Evolutionary conservation across 1,284 basidiomycete species (phyloP), one percentile per base, ranked within the genome.

Genomic region (Malassezia cuniculi): DNA sequence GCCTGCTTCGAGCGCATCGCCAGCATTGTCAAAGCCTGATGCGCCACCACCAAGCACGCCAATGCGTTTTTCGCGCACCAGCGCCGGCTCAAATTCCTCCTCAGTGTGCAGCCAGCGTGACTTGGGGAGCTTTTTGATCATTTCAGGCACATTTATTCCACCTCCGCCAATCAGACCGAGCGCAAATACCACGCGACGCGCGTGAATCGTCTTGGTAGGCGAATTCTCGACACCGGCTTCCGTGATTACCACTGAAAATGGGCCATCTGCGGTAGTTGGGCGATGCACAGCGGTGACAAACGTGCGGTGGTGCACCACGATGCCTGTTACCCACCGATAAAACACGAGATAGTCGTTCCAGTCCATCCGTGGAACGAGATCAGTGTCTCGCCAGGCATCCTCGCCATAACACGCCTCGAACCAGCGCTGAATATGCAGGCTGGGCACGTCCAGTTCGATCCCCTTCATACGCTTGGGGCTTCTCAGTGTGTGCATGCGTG

Each of bases 11-110:
- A 39, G 17, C 5, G 22, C 28, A n/a, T 29, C 20, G 10, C 37
- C 37, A n/a, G 37, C 37, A 39, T 39, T 39, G 12, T 39, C 37
- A 21, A 39, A 39, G 8, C 37, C 37, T 9, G 37, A 39, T 10
- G 37, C 37, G 12, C 37, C 37, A 10, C 37, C 37, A 28, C 37
- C 37, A 6, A 39, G 19, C 14, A 39, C 37, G 6, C 30, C 37
- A 10, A 39, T 29, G 20, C 37, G 37, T 25, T 33, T 25, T 4
- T 25, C 30, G 8, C 33, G 15, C 10, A 31, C n/a, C 8, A 16
- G 14, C 6, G 9, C 11, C 10, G 33, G n/a, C 14, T 39, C 37
- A 25, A 39, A 33, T 24, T 39, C 37, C n/a, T 39, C 37, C 19
- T 39, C 37, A 3, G 37, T 32, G 12, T 39, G 37, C 17, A 32